Base-by-base conservation (phyloP, 108 stramenopile genomes). In the Cyclostephanos invisitatus region DNA sequence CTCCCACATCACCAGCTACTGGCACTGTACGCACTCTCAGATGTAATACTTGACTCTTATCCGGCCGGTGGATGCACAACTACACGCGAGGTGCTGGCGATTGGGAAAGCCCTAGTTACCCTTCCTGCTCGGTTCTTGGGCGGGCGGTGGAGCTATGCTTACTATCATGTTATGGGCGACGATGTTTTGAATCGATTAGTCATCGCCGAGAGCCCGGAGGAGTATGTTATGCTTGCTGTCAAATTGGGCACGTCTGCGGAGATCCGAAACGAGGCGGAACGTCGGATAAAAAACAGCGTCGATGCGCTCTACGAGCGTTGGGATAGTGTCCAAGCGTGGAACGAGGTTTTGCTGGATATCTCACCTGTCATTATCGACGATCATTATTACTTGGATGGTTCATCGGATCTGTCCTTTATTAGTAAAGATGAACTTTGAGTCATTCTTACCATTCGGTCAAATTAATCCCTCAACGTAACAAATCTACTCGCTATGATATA, bases 31-130 rank as follows among this genome's bases (percentile, higher is more conserved):
- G 29, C 24, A 0, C 27, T 58, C 2, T 70, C 80, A 11, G 71
- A 32, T 11, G 70, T 81, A 14, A 37, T 81, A 25, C 40, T 81
- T 24, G 80, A 81, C 58, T 76, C 75, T 27, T 81, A 81, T 47
- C 74, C 80, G 6, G 80, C 80, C 21, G 80, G 80, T 7, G 80
- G 80, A 2, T 75, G 74, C 54, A 81, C 80, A 4, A 81, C 80
- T 21, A 76, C 75, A 37, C 74, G 80, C 9, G 80, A 81, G 62
- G 80, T 68, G 6, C 40, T 81, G 15, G 80, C 75, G 40, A 15
- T 81, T 15, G 75, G 75, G 5, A 81, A 81, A 42, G 75, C 70
- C 22, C 46, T 81, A 17, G 75, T 81, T 32, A 81, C 80, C 29
- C 68, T 75, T 29, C 80, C 80, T 8, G 74, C 75, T 9, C 74